phyloP scores from a whole-genome alignment of 164 flowering plant genomes.

The Cinnamomum chago region DNA sequence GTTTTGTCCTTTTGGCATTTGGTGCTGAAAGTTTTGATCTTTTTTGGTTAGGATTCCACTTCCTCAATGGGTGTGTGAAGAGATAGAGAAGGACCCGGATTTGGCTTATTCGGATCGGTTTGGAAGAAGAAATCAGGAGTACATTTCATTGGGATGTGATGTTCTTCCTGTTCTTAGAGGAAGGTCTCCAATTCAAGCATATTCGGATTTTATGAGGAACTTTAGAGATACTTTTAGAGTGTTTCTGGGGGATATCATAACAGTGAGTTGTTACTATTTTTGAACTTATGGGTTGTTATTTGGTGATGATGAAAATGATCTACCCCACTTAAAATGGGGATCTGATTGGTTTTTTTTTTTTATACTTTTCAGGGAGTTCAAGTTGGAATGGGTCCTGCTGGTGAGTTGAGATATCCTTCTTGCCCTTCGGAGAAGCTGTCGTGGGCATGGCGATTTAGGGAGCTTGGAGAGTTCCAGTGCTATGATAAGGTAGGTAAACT shows the following conservation, averaged over 20 bases:
- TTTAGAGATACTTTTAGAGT: constrained; percentile 53
- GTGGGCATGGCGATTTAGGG: constrained; percentile 37
- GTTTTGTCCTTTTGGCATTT: neutral
- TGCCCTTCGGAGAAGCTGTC: constrained; percentile 37
- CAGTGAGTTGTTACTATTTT: constrained; percentile 26
- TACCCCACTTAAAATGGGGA: neutral
- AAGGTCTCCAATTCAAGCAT: constrained; percentile 63
- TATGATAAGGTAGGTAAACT: constrained; percentile 57
- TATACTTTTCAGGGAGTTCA: constrained; percentile 53
- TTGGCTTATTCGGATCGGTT: constrained; percentile 53
- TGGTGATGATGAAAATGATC: neutral
- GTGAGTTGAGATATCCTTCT: constrained; percentile 77
- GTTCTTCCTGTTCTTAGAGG: constrained; percentile 56
- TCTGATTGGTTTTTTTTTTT: neutral
- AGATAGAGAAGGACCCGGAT: constrained; percentile 53
- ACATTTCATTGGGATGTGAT: constrained; percentile 71
- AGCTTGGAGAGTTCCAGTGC: constrained; percentile 72
- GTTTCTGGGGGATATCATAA: constrained; percentile 46
- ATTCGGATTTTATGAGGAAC: constrained; percentile 64
- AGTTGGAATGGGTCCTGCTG: constrained; percentile 79
- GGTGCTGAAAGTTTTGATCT: neutral
- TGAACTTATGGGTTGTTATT: neutral
- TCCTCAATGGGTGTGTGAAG: constrained; percentile 63
- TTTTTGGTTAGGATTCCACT: constrained; percentile 54
- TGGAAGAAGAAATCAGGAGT: constrained; percentile 59